phyloP scores from a whole-genome alignment of 1,284 basidiomycete genomes.

The Phlebopus sp. region DNA sequence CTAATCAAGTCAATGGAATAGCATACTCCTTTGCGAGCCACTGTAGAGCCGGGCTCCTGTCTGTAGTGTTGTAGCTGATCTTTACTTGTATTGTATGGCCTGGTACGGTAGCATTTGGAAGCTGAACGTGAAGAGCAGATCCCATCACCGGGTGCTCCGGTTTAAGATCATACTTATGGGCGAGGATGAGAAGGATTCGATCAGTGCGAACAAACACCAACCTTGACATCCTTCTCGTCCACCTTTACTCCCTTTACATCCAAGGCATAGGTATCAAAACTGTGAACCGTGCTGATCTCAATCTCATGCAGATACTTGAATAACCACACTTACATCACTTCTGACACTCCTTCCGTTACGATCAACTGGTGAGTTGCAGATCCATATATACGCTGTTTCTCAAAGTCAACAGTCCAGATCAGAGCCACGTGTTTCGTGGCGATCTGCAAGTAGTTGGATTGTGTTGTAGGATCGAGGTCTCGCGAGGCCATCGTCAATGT shows the following conservation, averaged over 20 bases:
- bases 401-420: conserved; percentile 86
- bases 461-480: conserved; percentile 54
- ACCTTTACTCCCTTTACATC: conserved; percentile 62
- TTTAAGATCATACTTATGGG: conserved; percentile 47
- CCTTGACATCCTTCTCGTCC: conserved; percentile 47
- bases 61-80: conserved; percentile 78
- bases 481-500: conserved; percentile 13
- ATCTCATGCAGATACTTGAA: not conserved
- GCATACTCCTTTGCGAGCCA: conserved; percentile 86
- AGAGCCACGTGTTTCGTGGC: conserved; percentile 69
- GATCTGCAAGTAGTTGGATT: conserved; percentile 78
- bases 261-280: conserved; percentile 80
- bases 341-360: conserved; percentile 57
- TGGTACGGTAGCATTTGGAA: conserved; percentile 41
- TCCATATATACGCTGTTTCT: conserved; percentile 64
- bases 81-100: conserved; percentile 54
- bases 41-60: conserved; percentile 82
- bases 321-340: conserved; percentile 55
- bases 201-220: conserved; percentile 21
- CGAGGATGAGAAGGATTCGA: not conserved
- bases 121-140: conserved; percentile 56
- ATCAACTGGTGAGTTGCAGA: conserved; percentile 68
- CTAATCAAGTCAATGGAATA: not conserved
- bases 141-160: conserved; percentile 70
- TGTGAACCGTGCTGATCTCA: conserved; percentile 25